Percentiles rank a stretch among this genome's conserved stretches.
phyloP scores from a whole-genome alignment of 129 eudicot genomes.

The Glebionis coronaria region DNA sequence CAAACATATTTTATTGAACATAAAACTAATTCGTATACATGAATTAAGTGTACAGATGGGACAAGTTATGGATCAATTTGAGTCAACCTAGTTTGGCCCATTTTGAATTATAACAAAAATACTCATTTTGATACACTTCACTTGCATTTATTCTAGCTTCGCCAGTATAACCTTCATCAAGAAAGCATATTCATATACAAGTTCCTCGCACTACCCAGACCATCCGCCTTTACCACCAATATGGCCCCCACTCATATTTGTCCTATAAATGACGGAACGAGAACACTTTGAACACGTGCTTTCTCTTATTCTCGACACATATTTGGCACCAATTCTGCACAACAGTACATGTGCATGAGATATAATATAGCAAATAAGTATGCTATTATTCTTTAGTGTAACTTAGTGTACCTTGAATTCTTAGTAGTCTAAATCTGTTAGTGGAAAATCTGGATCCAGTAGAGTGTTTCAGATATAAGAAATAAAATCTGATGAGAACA shows the following conservation, averaged over 20 bases:
- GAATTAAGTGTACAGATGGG: no score
- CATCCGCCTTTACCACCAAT: conserved; percentile 86
- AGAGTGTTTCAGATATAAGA: no score
- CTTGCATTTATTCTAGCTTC: no score
- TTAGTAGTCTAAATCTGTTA: conserved; percentile 80
- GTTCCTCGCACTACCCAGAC: conserved; percentile 61
- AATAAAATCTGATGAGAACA: no score
- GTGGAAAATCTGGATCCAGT: conserved; percentile 80
- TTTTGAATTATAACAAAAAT: background rate
- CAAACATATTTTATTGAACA: no score
- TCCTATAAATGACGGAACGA: conserved; percentile 57
- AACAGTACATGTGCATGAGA: background rate
- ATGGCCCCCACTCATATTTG: conserved; percentile 81
- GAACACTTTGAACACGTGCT: conserved; percentile 60
- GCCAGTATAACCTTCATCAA: conserved; percentile 65
- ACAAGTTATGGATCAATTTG: no score
- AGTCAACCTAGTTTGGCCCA: background rate
- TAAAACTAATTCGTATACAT: no score
- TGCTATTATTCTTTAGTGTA: background rate
- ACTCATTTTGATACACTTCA: no score
- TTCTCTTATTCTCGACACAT: conserved; percentile 81
- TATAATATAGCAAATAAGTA: no score
- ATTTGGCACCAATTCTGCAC: conserved; percentile 92
- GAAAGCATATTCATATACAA: conserved; percentile 74
- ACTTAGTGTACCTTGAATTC: conserved; percentile 67